Percentiles rank a stretch among this genome's conserved stretches.
Conservation (phyloP, 2,329 filamentous ascomycete genomes). For the Phialophora tarda region DNA sequence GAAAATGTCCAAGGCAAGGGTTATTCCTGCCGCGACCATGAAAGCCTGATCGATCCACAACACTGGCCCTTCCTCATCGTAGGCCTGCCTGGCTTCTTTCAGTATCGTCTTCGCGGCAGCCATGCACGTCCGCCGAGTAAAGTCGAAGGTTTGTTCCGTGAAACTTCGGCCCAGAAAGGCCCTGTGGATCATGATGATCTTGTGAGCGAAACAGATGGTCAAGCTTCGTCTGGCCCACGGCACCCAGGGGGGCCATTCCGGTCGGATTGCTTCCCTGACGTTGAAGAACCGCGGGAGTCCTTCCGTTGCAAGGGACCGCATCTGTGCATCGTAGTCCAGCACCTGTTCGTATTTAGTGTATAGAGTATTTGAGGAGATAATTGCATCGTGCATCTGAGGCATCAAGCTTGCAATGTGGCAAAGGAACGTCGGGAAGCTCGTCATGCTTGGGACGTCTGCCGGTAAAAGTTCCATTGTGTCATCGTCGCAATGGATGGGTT, state of each 20-base stretch:
- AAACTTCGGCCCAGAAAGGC: constrained; percentile 52
- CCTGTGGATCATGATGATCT: constrained; percentile 53
- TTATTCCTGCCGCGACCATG: constrained; percentile 49
- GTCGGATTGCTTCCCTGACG: constrained; percentile 43
- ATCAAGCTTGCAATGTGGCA: constrained; percentile 48
- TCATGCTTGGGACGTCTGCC: constrained; percentile 42
- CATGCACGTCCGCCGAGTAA: constrained; percentile 51
- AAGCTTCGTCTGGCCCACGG: constrained; percentile 49
- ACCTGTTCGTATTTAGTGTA: constrained; percentile 52
- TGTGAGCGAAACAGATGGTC: constrained; percentile 49
- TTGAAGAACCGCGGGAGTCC: constrained; percentile 47
- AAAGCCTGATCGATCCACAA: constrained; percentile 54
- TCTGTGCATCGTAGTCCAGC: constrained; percentile 48
- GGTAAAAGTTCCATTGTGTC: constrained; percentile 40
- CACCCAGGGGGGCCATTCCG: constrained; percentile 50
- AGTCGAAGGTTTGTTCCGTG: constrained; percentile 50
- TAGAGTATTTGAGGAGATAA: constrained; percentile 44
- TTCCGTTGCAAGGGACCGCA: constrained; percentile 45
- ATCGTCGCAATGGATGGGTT: constrained; percentile 47
- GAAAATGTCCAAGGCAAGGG: constrained; percentile 48
- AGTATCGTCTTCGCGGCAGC: constrained; percentile 51
- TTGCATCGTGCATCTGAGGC: constrained; percentile 49
- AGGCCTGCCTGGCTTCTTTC: constrained; percentile 46
- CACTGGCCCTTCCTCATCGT: constrained; percentile 47
- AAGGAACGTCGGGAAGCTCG: constrained; percentile 46